A percentile compares a stretch with the other conserved stretches of the same genome.
Evolutionary conservation across 352 stramenopile species (phyloP).

Genomic region (Phytophthora colocasiae): DNA sequence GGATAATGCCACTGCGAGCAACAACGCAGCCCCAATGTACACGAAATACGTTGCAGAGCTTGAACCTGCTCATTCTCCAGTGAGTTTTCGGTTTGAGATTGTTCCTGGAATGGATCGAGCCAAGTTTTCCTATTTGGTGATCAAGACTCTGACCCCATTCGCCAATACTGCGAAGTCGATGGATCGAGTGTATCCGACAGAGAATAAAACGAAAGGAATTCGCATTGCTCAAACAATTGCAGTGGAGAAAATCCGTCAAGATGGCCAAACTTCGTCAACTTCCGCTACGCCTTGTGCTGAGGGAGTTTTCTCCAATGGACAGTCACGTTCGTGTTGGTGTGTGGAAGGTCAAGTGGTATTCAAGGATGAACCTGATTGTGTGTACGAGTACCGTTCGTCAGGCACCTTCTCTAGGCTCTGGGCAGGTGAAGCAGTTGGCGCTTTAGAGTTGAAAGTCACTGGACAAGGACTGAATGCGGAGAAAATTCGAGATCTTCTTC

Average conservation of each 20-base stretch:
- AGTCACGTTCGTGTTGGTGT: conserved; percentile 53
- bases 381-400: conserved; percentile 72
- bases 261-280: conserved; percentile 3
- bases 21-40: conserved; percentile 5
- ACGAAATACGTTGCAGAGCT: conserved; percentile 43
- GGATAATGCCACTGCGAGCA: conserved; percentile 21
- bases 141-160: conserved; percentile 58
- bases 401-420: conserved; percentile 53
- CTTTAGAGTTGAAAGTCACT: conserved; percentile 58
- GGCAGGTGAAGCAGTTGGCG: conserved; percentile 8
- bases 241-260: conserved; percentile 47
- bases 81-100: conserved; percentile 58
- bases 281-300: conserved; percentile 15
- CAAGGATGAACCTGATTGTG: conserved; percentile 42
- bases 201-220: conserved; percentile 53
- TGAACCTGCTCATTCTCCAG: conserved; percentile 27
- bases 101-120: conserved; percentile 56
- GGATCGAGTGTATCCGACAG: conserved; percentile 50
- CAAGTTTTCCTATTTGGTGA: conserved; percentile 61
- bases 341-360: conserved; percentile 67
- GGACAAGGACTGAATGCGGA: conserved; percentile 45
- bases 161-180: conserved; percentile 51
- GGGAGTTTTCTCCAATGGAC: conserved; percentile 23
- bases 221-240: conserved; percentile 58
- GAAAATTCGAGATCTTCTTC: conserved; percentile 62